phyloP scores from a whole-genome alignment of 1,284 basidiomycete genomes.

The Ganoderma meredithae region DNA sequence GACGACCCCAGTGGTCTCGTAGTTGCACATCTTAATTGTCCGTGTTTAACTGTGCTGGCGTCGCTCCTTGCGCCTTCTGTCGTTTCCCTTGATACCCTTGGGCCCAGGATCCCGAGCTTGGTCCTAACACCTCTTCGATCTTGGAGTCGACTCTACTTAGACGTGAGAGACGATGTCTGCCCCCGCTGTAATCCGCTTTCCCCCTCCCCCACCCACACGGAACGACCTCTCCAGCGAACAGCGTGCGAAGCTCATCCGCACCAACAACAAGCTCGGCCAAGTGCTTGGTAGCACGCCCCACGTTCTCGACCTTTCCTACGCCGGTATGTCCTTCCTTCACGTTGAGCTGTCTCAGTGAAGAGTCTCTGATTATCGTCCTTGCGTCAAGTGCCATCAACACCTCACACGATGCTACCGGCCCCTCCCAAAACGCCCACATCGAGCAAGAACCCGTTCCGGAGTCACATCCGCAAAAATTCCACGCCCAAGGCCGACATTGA shows the following conservation, averaged over 20 bases:
- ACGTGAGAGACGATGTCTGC: conserved; percentile 29
- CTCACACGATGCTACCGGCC: conserved; percentile 4
- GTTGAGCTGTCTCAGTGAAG: not conserved
- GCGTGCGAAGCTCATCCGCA: conserved; percentile 62
- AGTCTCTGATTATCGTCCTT: not conserved
- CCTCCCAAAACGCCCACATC: conserved; percentile 24
- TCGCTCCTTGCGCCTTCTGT: conserved; percentile 9
- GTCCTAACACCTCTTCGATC: not conserved
- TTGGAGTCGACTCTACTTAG: conserved; percentile 8
- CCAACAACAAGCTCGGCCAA: conserved; percentile 66
- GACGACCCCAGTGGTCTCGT: conserved; percentile 31
- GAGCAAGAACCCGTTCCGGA: conserved; percentile 24
- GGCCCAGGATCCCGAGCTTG: not conserved
- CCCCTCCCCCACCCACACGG: conserved; percentile 65
- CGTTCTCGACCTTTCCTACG: conserved; percentile 51
- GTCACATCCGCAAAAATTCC: conserved; percentile 32
- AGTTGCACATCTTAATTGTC: conserved; percentile 10
- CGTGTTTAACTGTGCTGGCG: not conserved
- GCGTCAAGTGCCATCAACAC: not conserved
- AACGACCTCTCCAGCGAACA: conserved; percentile 62
- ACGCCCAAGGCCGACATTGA: conserved; percentile 26
- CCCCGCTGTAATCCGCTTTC: conserved; percentile 49
- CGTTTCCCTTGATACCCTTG: conserved; percentile 1
- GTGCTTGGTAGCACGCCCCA: conserved; percentile 68
- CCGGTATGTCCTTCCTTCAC: conserved; percentile 12